These are phyloP conservation scores for Pouteria campechiana DNA, from an alignment of 179 eudicot genomes.

Conservation along the genomic window DNA sequence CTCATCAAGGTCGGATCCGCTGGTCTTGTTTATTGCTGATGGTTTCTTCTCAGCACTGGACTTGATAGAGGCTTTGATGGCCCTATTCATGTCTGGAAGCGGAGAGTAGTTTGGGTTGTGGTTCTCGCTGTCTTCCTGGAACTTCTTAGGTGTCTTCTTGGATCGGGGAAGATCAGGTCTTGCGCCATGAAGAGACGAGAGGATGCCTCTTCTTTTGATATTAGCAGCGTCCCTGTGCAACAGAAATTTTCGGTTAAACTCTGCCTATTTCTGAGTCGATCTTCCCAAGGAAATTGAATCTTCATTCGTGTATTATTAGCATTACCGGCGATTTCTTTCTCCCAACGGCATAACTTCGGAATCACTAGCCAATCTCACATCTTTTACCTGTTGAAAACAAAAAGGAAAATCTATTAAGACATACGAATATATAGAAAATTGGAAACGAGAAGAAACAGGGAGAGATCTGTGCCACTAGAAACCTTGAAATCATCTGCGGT, in stretches of 20 bases:
- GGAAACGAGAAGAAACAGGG: constrained; percentile 37
- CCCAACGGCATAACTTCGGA: constrained; percentile 45
- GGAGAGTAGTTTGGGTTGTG: constrained; percentile 56
- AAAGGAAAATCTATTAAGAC: neutral
- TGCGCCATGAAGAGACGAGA: too few relatives aligned
- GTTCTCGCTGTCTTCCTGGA: constrained; percentile 61
- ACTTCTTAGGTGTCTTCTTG: too few relatives aligned
- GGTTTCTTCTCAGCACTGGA: constrained; percentile 42
- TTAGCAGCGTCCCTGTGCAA: too few relatives aligned
- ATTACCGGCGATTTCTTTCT: constrained; percentile 48
- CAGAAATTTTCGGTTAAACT: too few relatives aligned
- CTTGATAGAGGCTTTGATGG: constrained; percentile 30
- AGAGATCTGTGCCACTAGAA: constrained; percentile 26
- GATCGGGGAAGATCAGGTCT: too few relatives aligned
- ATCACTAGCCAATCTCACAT: constrained; percentile 45
- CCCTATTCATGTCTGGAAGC: constrained; percentile 21
- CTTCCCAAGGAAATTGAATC: too few relatives aligned
- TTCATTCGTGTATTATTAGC: too few relatives aligned
- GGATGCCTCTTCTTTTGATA: too few relatives aligned
- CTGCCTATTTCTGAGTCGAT: too few relatives aligned
- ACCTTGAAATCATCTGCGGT: constrained; percentile 72
- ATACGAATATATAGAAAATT: neutral
- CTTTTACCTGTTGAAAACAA: constrained; percentile 11
- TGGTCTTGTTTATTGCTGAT: neutral
- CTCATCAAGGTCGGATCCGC: constrained; percentile 11